A percentile compares a stretch with the other conserved stretches of the same genome.
These are phyloP conservation scores for Boletus tomentosulus DNA, from an alignment of 768 basidiomycete genomes.

Conservation along the genomic window DNA sequence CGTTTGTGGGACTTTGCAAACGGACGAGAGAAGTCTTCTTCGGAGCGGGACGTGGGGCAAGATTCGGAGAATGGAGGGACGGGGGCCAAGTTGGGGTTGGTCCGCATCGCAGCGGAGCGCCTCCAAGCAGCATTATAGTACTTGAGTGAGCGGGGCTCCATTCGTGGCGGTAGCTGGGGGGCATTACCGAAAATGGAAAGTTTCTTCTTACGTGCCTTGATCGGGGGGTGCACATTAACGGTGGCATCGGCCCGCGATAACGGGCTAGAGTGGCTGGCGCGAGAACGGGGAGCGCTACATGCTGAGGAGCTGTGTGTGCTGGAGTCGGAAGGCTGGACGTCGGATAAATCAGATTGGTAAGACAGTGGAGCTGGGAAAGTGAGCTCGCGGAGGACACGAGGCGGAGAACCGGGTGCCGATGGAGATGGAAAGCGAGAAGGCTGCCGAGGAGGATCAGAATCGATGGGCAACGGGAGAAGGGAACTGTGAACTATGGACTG, in stretches of 20 bases:
- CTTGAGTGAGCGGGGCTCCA: constrained; percentile 43
- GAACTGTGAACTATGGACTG: constrained; percentile 72
- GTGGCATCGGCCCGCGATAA: constrained; percentile 18
- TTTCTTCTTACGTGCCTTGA: constrained; percentile 18
- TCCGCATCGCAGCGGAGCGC: constrained; percentile 22
- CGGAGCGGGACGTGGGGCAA: constrained; percentile 30
- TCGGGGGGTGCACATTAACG: constrained; percentile 2
- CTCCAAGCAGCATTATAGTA: constrained; percentile 51
- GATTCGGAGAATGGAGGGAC: constrained; percentile 18
- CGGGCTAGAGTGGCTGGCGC: constrained; percentile 13
- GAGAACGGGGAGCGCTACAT: constrained; percentile 4
- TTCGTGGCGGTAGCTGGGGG: constrained; percentile 43
- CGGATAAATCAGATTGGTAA: constrained; percentile 30
- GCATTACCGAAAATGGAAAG: constrained; percentile 38
- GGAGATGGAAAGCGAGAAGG: constrained; percentile 15
- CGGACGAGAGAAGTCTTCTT: constrained; percentile 36
- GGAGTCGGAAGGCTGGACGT: constrained; percentile 8
- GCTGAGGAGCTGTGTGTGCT: constrained; percentile 3
- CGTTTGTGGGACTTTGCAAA: constrained; percentile 37
- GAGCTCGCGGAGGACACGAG: constrained; percentile 48
- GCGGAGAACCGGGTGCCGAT: constrained; percentile 18
- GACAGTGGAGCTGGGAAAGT: constrained; percentile 75
- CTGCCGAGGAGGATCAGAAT: constrained; percentile 38
- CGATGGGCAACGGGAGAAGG: constrained; percentile 40
- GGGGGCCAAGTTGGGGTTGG: not conserved